Evolutionary conservation across 192 early-diverging fungal genomes (phyloP), one percentile per base, ranked within the genome.

Genomic region (Entomortierella lignicola): DNA sequence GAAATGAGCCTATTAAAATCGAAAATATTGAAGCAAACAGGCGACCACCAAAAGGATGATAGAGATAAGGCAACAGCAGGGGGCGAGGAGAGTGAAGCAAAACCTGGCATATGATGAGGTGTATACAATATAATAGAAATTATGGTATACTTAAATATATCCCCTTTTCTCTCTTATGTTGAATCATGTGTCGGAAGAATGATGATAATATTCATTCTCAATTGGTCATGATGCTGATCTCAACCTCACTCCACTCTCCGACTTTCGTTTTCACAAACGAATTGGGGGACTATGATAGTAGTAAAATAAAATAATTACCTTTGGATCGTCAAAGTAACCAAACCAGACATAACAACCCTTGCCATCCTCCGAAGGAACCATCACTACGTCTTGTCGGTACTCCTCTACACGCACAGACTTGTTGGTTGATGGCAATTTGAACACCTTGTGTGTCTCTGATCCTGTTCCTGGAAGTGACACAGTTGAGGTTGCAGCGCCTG

Each of bases 251-350:
- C 20, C 44, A 20, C 44, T 47, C 44, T 47, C 20, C 17, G 20
- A 20, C 12, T 47, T 20, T 47, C 12, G 5, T 20, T 47, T 47
- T 47, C n/a, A 11, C 17, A 47, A 20, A 2, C 44, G 20, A 47
- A 47, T 20, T 47, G 17, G 44, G 20, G 44, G 20, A 20, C 12
- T 3, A 3, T 15, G 15, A 47, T 15, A 57, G 2, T 4, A 57
- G 34, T 11, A 54, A 54, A 54, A 54, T 26, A 54, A 27, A 54
- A 30, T 2, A 39, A 60, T 77, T 82, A 85, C 84, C 81, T 85
- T 81, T 53, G 86, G 86, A 34, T 87, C 81, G 66, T 87, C 86
- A 75, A 84, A 85, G 53, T 87, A 87, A 50, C 81, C 81, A 62
- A 87, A 70, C 51, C 75, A 70, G 17, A 87, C 86, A 29, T 77